These are phyloP conservation scores for Stephania cephalantha DNA, from an alignment of 164 flowering plant species.

Conservation along the genomic window DNA sequence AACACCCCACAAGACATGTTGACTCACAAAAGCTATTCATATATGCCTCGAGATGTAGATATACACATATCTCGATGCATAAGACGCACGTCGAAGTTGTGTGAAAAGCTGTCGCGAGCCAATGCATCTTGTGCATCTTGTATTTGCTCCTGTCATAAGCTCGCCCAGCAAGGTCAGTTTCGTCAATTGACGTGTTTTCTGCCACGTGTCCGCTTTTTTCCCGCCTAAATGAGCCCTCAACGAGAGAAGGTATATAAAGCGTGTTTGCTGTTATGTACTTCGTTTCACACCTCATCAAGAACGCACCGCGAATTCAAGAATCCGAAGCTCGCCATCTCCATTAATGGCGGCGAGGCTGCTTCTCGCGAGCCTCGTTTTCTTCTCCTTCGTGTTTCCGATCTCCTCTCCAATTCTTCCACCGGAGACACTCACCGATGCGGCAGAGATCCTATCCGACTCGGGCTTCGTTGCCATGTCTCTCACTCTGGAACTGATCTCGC, in stretches of 20 bases:
- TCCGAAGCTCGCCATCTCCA: background rate
- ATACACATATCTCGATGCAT: too few species aligned
- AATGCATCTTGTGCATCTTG: too few species aligned
- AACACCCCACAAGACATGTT: too few species aligned
- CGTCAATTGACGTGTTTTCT: too few species aligned
- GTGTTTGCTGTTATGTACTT: background rate
- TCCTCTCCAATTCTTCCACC: conserved; percentile 13
- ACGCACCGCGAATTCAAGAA: background rate
- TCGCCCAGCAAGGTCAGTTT: too few species aligned
- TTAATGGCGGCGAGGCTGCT: conserved; percentile 16
- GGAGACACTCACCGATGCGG: conserved; percentile 24
- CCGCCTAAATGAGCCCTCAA: background rate
- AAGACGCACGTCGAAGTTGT: too few species aligned
- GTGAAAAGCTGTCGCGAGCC: too few species aligned
- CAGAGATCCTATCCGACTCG: conserved; percentile 37
- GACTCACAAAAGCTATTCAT: too few species aligned
- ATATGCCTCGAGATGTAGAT: too few species aligned
- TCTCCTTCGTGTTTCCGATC: conserved; percentile 7
- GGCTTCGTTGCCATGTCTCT: conserved; percentile 47
- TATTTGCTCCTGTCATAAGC: too few species aligned
- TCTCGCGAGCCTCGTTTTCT: conserved; percentile 10
- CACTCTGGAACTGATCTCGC: conserved; percentile 36
- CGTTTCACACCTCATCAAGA: background rate
- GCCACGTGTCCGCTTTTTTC: background rate
- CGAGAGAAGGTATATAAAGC: background rate